Evolutionary conservation across 805 yeast genomes (phyloP), one percentile per base, ranked within the genome.

Genomic region (Zygosaccharomyces siamensis): DNA sequence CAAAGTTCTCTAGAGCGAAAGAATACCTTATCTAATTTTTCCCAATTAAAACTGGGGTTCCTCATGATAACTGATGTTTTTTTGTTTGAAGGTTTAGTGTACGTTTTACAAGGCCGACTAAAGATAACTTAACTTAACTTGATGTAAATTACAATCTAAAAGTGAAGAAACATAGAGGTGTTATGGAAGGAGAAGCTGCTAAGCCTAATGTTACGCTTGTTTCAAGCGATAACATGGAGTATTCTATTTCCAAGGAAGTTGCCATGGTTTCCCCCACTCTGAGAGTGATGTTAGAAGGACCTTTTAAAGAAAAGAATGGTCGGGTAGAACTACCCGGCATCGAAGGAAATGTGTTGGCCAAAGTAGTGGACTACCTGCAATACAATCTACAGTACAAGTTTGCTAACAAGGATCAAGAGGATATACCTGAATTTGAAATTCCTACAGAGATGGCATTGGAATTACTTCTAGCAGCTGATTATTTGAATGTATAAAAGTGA

Each of bases 401-500:
- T 43, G 77, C 74, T 0, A 76, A 72, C 30, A 55, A 62, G 5
- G 69, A 67, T 23, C 57, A 49, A 6, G 80, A 78, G 3, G 83
- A 79, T 43, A 79, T 86, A 5, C 96, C 96, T 0, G 93, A 86
- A 47, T 93, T 93, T 67, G 85, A 86, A 32, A 80, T 93, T 2
- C 97, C 98, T 1, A 90, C 97, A 0, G 97, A 89, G 56, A 78
- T 92, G 80, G 96, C 98, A 0, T 71, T 92, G 52, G 98, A 93
- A 63, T 70, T 92, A 56, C 68, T 93, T 39, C 92, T 93, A 32
- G 96, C 96, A 23, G 96, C 98, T 1, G 99, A 93, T 63, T 92
- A 80, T 63, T 53, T 67, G 45, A 56, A 60, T 54, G 57, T 67
- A 47, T 60, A 53, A 48, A 30, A n/a, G 27, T 35, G 38, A 31